Evolutionary conservation across 306 rosid species (phyloP).

Genomic region (Glycine tomentella): DNA sequence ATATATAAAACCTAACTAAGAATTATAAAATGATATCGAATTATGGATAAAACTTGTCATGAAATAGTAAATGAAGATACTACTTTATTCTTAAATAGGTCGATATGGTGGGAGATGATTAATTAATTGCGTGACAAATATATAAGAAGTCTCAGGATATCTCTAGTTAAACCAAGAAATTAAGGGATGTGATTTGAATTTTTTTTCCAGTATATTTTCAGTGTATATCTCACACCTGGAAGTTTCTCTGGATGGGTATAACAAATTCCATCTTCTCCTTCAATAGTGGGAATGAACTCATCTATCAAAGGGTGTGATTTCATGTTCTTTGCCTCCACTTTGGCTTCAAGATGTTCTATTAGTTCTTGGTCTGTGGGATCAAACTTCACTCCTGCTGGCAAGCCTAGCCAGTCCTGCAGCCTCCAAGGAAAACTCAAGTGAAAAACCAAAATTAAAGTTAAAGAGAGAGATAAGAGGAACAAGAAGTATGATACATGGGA

Average conservation of each 20-base stretch:
- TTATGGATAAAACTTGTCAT: neutral
- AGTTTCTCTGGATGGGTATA: conserved; percentile 99
- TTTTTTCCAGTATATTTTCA: neutral
- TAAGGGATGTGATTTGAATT: neutral
- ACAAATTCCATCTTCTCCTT: conserved; percentile 99
- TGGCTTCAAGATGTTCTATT: conserved; percentile 97
- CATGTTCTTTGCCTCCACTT: conserved; percentile 80
- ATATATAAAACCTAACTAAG: conserved; percentile 30
- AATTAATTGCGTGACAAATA: no score
- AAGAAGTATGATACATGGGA: conserved; percentile 25
- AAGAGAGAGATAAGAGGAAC: conserved; percentile 13
- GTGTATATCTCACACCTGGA: conserved; percentile 60
- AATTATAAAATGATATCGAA: neutral
- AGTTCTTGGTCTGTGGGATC: conserved; percentile 99
- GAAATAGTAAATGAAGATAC: no score
- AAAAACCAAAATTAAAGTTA: conserved; percentile 10
- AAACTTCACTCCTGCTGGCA: conserved; percentile 99
- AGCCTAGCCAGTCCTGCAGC: conserved; percentile 92
- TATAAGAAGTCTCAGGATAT: no score
- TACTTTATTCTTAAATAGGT: no score
- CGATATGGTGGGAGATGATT: no score
- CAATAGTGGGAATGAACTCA: conserved; percentile 96
- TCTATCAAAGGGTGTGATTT: conserved; percentile 98
- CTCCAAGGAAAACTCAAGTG: conserved; percentile 18
- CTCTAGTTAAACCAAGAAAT: no score